These are phyloP conservation scores for Nicotiana obtusifolia DNA, from an alignment of 257 asterid genomes.

Conservation along the genomic window DNA sequence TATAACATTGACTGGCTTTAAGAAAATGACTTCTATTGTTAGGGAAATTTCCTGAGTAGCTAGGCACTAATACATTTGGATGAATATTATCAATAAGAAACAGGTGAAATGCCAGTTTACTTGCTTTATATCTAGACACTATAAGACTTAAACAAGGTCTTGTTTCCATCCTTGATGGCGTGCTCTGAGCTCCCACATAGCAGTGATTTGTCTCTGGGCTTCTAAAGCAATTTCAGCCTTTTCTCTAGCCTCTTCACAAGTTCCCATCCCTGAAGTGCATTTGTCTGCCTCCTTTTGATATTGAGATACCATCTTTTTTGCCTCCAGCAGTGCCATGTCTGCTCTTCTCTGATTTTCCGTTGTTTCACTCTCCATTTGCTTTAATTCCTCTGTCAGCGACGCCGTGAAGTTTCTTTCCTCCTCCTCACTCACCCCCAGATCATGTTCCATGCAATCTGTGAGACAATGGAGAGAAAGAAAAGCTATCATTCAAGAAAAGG, in stretches of 20 bases:
- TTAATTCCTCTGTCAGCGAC: conserved; percentile 8
- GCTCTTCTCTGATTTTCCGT: conserved; percentile 11
- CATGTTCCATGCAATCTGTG: conserved; percentile 20
- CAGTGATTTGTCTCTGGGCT: conserved; percentile 12
- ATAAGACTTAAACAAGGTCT: not conserved
- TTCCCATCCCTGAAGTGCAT: conserved; percentile 50
- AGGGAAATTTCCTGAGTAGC: not conserved
- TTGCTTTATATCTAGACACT: not conserved
- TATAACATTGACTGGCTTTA: not conserved
- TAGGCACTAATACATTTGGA: not conserved
- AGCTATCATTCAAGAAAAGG: not conserved
- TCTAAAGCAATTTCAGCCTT: conserved; percentile 33
- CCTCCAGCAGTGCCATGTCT: conserved; percentile 18
- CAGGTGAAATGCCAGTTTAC: not conserved
- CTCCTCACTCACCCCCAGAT: conserved; percentile 11
- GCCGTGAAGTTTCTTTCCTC: conserved; percentile 14
- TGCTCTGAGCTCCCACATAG: conserved; percentile 22
- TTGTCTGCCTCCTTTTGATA: conserved; percentile 54
- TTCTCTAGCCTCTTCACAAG: conserved; percentile 58
- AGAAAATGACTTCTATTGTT: not conserved
- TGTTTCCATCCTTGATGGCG: conserved; percentile 21
- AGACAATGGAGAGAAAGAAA: not conserved
- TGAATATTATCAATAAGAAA: not conserved
- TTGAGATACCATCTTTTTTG: conserved; percentile 33
- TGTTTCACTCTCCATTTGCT: conserved; percentile 12